A percentile compares a stretch with the other conserved stretches of the same genome.
phyloP scores from a whole-genome alignment of 371 early-diverging fungal genomes.

The Apophysomyces ossiformis region DNA sequence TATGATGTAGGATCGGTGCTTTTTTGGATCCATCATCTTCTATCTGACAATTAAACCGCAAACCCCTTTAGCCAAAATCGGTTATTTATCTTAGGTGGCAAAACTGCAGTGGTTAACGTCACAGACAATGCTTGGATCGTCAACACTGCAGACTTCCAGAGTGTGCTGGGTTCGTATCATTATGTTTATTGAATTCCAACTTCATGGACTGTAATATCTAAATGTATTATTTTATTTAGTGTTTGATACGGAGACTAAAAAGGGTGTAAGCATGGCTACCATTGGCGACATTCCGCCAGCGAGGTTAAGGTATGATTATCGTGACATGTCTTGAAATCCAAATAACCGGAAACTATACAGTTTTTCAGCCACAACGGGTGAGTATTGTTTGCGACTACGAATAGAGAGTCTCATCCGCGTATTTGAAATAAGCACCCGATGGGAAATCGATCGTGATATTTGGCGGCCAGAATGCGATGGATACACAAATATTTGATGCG shows the following conservation, averaged over 20 bases:
- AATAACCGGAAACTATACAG: background rate
- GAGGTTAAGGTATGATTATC: background rate
- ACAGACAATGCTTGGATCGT: conserved; percentile 10
- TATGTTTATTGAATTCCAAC: background rate
- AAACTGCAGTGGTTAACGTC: conserved; percentile 5
- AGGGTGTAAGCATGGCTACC: conserved; percentile 26
- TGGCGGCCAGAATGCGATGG: conserved; percentile 30
- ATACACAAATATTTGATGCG: conserved; percentile 9
- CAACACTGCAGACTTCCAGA: conserved; percentile 20
- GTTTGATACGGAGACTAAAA: conserved; percentile 22
- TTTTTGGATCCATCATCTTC: background rate
- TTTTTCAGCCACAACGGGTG: background rate
- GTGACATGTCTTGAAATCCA: background rate
- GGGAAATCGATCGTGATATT: conserved; percentile 45
- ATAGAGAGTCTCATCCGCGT: background rate
- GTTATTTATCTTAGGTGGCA: conserved; percentile 25
- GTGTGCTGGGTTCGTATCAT: conserved; percentile 18
- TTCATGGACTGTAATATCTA: too few relatives aligned
- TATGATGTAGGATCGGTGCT: conserved; percentile 16
- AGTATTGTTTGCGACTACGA: background rate
- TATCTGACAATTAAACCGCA: background rate
- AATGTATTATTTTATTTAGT: conserved; percentile 3
- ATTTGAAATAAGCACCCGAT: conserved; percentile 33
- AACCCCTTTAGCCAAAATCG: conserved; percentile 14
- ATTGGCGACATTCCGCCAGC: conserved; percentile 27